Evolutionary conservation across 2,329 filamentous ascomycete genomes (phyloP).

Genomic region (Drechslera avenae): DNA sequence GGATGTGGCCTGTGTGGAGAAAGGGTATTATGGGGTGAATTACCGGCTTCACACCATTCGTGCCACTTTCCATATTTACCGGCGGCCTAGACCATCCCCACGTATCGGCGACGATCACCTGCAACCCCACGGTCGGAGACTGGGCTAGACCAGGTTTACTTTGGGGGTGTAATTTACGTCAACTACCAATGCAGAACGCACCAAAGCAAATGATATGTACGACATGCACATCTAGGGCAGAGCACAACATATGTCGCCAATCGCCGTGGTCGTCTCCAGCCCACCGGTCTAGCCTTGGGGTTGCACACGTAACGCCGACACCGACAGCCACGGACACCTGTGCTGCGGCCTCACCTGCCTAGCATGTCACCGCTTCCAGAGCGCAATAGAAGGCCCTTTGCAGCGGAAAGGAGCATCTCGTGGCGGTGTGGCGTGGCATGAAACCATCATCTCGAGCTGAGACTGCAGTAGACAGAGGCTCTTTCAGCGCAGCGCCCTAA

Average conservation of each 20-base stretch:
- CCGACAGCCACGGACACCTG: background rate
- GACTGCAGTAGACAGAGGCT: conserved; percentile 6
- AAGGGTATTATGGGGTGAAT: conserved; percentile 10
- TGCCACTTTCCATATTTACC: conserved; percentile 2
- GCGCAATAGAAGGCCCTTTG: background rate
- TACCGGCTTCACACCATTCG: conserved; percentile 11
- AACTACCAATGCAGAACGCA: no score
- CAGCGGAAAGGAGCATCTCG: background rate
- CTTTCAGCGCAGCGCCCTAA: conserved; percentile 19
- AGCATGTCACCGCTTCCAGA: conserved; percentile 4
- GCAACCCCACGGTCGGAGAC: conserved; percentile 5
- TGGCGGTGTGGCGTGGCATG: background rate
- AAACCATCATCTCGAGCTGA: conserved; percentile 7
- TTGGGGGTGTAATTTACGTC: background rate
- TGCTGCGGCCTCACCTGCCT: background rate
- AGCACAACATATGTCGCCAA: background rate
- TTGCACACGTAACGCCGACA: background rate
- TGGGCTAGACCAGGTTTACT: conserved; percentile 1
- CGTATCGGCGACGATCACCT: conserved; percentile 9
- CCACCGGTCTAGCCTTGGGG: background rate
- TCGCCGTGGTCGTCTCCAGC: background rate
- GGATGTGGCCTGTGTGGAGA: background rate
- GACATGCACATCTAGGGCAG: background rate
- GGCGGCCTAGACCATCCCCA: conserved; percentile 10
- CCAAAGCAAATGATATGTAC: no score